A percentile compares a stretch with the other conserved stretches of the same genome.
These are phyloP conservation scores for Cutaneotrichosporon dermatis DNA, from an alignment of 1,284 basidiomycete species.

Conservation along the genomic window DNA sequence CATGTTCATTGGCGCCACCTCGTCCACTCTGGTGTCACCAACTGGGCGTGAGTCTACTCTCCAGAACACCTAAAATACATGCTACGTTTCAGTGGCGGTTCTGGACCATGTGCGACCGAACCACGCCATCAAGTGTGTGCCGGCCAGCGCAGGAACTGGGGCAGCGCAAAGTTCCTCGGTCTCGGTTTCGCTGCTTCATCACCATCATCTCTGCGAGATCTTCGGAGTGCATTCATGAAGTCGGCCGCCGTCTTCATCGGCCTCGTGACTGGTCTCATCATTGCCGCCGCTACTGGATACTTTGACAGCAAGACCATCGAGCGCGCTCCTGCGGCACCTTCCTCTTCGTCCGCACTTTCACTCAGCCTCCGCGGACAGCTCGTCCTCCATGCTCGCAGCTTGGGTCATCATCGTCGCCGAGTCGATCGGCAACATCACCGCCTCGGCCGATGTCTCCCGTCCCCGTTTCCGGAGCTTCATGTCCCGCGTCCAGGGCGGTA, in stretches of 20 bases:
- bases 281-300: constrained; percentile 33
- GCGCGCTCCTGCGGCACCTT: constrained; percentile 29
- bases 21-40: constrained; percentile 29
- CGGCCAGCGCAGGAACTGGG: constrained; percentile 26
- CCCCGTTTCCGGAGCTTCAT: constrained; percentile 27
- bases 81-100: constrained; percentile 19
- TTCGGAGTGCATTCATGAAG: constrained; percentile 39
- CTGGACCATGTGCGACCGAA: constrained; percentile 25
- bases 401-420: constrained; percentile 35
- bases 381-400: constrained; percentile 32
- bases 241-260: constrained; percentile 36
- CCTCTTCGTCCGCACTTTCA: constrained; percentile 31
- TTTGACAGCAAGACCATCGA: constrained; percentile 25
- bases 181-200: constrained; percentile 30
- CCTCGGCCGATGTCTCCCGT: constrained; percentile 28
- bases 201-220: constrained; percentile 27
- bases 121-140: constrained; percentile 25
- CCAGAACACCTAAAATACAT: neutral
- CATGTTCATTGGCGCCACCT: constrained; percentile 34
- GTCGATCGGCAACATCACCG: constrained; percentile 34
- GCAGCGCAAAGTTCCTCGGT: constrained; percentile 28
- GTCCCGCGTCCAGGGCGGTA: constrained; percentile 32
- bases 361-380: constrained; percentile 29
- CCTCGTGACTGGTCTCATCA: constrained; percentile 30
- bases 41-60: constrained; percentile 27